Base-by-base conservation (phyloP, 2,329 filamentous ascomycete genomes). In the Cucurbitaria berberidis region DNA sequence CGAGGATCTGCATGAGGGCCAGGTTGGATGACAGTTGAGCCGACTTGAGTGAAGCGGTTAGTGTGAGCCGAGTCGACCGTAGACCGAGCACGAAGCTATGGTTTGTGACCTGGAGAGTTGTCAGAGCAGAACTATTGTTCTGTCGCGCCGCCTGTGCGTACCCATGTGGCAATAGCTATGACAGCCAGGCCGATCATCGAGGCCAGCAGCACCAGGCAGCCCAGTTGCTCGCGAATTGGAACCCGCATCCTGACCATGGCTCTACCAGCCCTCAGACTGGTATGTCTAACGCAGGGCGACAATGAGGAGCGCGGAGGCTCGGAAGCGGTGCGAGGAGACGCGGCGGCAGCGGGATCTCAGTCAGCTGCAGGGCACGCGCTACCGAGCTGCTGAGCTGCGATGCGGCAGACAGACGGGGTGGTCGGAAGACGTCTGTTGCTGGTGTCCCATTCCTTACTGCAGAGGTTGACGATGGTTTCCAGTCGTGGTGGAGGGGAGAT, bases 11-110 rank as follows among this genome's bases (percentile, higher is more conserved):
- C 62, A 96, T 85, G 45, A 96, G 82, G 45, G 90, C 82, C 49
- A 97, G 83, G 70, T 91, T 89, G 46, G 90, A 88, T 5, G 89
- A 81, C 58, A 97, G 83, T 69, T 93, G 89, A 26, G 89, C 87
- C 18, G 92, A 89, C 74, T 96, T 96, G 69, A 96, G 86, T 2
- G 89, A 92, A 6, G 93, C 93, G 1, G 91, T 91, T 57, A 96
- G 81, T 22, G 86, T 80, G 42, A 97, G 84, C 45, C 87, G 84
- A 45, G 84, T 81, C 11, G 84, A 76, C 73, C 81, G 79, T 50
- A 88, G 80, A 44, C 72, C 73, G 27, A 86, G 77, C 21, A 88
- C 84, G 62, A 88, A 87, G 54, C 79, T 77, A 68, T 86, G 82
- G 58, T 84, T 87, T 48, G 85, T 86, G 56, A 84, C 73, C 82